Evolutionary conservation across 768 basidiomycete species (phyloP).

Genomic region (Mrakia hoshinonis): DNA sequence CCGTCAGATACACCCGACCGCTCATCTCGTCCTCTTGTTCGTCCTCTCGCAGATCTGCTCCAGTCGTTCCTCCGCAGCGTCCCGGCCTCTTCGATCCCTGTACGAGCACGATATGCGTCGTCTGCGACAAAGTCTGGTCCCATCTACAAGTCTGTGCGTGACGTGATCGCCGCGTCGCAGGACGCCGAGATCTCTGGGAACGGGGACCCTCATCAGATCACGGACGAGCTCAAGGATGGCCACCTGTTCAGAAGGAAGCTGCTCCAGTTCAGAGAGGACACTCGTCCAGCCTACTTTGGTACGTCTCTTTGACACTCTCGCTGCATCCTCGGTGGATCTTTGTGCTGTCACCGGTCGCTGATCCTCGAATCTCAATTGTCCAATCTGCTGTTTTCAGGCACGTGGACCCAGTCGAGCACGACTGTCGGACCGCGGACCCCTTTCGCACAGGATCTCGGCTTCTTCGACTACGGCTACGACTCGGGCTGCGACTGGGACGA

Average conservation of each 20-base stretch:
- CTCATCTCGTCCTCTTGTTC: neutral
- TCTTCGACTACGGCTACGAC: slow-evolving; percentile 83
- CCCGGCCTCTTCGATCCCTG: slow-evolving; percentile 28
- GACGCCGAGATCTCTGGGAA: slow-evolving; percentile 48
- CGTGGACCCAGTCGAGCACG: slow-evolving; percentile 76
- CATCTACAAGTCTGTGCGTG: slow-evolving; percentile 41
- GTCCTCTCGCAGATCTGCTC: slow-evolving; percentile 15
- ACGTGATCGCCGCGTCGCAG: slow-evolving; percentile 48
- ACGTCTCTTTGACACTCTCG: slow-evolving; percentile 27
- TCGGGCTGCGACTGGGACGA: slow-evolving; percentile 95
- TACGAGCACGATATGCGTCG: neutral
- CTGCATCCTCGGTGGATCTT: too few relatives aligned
- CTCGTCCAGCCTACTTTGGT: slow-evolving; percentile 85
- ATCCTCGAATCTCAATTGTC: neutral
- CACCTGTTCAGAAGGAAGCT: slow-evolving; percentile 63
- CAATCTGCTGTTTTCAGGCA: slow-evolving; percentile 42
- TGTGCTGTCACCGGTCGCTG: too few relatives aligned
- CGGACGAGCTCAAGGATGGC: slow-evolving; percentile 56
- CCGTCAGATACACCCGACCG: neutral
- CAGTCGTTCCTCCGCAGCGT: slow-evolving; percentile 28
- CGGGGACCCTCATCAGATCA: slow-evolving; percentile 56
- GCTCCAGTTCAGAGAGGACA: slow-evolving; percentile 72
- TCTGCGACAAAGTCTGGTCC: slow-evolving; percentile 23
- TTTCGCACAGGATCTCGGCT: slow-evolving; percentile 64
- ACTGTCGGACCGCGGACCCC: slow-evolving; percentile 75